Base-by-base conservation (phyloP, 2,329 filamentous ascomycete species). In the Apiospora sp. region DNA sequence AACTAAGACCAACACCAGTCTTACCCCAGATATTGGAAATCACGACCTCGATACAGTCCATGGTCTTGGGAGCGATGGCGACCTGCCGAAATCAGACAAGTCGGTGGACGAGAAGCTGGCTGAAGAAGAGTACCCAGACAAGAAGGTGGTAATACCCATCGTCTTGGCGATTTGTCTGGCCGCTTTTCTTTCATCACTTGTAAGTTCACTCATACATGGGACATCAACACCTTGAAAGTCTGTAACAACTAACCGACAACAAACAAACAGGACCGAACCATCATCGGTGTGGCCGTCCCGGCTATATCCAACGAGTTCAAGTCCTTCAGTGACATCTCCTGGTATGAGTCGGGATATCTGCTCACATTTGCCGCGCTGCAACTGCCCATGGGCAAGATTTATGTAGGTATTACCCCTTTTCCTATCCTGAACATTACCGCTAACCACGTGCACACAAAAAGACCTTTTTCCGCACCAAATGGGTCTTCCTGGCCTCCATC, bases 301-400 rank as follows among this genome's bases (percentile, higher is more conserved):
- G 51, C 49, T 22, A 73, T 73, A 44, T 64, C 72, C 19, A 46
- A 67, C 30, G 72, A 73, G n/a, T 80, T 80, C 73, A 75, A 79
- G 10, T 72, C 73, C 27, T 73, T 76, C 30, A 71, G 72, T 19
- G 76, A 78, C 46, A 73, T 77, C 8, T 73, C 75, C 41, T 78
- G 77, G 77, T 78, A 78, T 61, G 75, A 74, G n/a, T 74, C 75
- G 7, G 75, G 71, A 0, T 78, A 77, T 27, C 68, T 77, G 74
- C 74, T 73, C 74, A 74, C 58, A 72, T 74, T 37, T 69, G 77
- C 34, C 75, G 74, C 75, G 61, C 78, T 77, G 10, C 76, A 77
- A 69, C 74, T 75, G 12, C 72, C 72, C 34, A 68, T 75, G 58
- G 30, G 44, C 22, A 48, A 30, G 34, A 19, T 37, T 3, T 51